phyloP scores from a whole-genome alignment of 2,329 filamentous ascomycete genomes.

The Paramyrothecium roridum region DNA sequence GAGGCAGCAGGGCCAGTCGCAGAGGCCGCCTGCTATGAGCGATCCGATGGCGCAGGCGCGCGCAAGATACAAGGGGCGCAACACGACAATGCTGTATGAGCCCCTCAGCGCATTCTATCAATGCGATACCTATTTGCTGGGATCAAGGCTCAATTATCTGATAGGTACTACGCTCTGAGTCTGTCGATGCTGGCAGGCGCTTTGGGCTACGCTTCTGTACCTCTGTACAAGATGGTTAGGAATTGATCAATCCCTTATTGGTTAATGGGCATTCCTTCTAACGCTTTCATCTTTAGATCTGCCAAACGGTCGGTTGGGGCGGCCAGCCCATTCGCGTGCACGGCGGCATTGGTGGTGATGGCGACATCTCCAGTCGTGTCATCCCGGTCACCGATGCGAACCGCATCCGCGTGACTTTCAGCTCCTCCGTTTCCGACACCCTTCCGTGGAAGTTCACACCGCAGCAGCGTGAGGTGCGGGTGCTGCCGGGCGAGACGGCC shows the following conservation, averaged over 20 bases:
- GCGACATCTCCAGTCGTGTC: conserved; percentile 72
- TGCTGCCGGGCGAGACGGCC: conserved; percentile 93
- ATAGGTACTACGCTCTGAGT: conserved; percentile 71
- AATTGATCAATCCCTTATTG: conserved; percentile 10
- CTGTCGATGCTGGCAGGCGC: conserved; percentile 77
- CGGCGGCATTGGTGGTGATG: conserved; percentile 45
- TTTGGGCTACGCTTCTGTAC: conserved; percentile 78
- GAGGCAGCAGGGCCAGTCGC: conserved; percentile 14
- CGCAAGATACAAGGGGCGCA: conserved; percentile 63
- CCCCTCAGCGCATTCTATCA: not conserved
- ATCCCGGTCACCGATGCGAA: conserved; percentile 76
- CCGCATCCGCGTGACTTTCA: conserved; percentile 93
- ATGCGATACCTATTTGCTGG: not conserved
- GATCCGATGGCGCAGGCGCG: conserved; percentile 59
- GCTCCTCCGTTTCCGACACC: conserved; percentile 89
- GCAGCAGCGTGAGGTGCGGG: conserved; percentile 93
- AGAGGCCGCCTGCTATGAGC: conserved; percentile 16
- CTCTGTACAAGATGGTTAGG: conserved; percentile 78
- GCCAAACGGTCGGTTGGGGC: conserved; percentile 85
- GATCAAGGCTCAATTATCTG: conserved; percentile 10
- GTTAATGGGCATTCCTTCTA: conserved; percentile 9
- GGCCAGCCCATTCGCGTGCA: conserved; percentile 88
- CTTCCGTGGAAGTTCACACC: conserved; percentile 97
- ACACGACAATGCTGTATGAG: conserved; percentile 53
- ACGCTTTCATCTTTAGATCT: conserved; percentile 53